These are phyloP conservation scores for Exserohilum rostratum DNA, from an alignment of 2,329 filamentous ascomycete species.

Conservation along the genomic window DNA sequence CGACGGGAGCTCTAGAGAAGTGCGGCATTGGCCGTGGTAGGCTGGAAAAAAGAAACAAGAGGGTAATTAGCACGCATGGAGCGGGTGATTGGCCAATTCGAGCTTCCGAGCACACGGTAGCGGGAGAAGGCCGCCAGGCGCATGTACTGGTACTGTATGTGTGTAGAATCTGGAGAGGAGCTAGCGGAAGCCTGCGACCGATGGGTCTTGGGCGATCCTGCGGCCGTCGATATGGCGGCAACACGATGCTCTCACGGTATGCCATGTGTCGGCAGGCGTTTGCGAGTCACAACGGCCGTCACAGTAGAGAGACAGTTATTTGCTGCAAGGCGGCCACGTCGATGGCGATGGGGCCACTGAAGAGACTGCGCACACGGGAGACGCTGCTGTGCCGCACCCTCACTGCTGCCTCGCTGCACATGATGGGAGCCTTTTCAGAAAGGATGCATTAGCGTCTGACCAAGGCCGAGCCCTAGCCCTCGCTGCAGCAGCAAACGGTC, in stretches of 20 bases:
- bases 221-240: not conserved
- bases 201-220: slow-evolving; percentile 6
- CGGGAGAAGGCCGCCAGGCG: slow-evolving; percentile 11
- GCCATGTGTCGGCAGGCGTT: slow-evolving; percentile 6
- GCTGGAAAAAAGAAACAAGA: slow-evolving; percentile 2
- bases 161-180: slow-evolving; percentile 15
- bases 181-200: slow-evolving; percentile 12
- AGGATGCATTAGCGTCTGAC: slow-evolving; percentile 31
- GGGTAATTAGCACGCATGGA: not conserved
- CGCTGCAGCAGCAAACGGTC: slow-evolving; percentile 10
- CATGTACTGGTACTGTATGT: no score
- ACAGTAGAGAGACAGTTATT: slow-evolving; percentile 13
- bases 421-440: slow-evolving; percentile 25
- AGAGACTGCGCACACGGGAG: slow-evolving; percentile 18
- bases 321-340: slow-evolving; percentile 39
- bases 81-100: slow-evolving; percentile 10
- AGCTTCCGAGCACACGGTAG: slow-evolving; percentile 22
- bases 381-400: slow-evolving; percentile 17
- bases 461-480: slow-evolving; percentile 17
- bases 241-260: slow-evolving; percentile 15
- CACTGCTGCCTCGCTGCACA: slow-evolving; percentile 24
- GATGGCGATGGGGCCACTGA: slow-evolving; percentile 17
- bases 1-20: not conserved
- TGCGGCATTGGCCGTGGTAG: slow-evolving; percentile 8
- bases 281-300: not conserved